Evolutionary conservation across 768 basidiomycete genomes (phyloP).

Genomic region (Trametes maxima): DNA sequence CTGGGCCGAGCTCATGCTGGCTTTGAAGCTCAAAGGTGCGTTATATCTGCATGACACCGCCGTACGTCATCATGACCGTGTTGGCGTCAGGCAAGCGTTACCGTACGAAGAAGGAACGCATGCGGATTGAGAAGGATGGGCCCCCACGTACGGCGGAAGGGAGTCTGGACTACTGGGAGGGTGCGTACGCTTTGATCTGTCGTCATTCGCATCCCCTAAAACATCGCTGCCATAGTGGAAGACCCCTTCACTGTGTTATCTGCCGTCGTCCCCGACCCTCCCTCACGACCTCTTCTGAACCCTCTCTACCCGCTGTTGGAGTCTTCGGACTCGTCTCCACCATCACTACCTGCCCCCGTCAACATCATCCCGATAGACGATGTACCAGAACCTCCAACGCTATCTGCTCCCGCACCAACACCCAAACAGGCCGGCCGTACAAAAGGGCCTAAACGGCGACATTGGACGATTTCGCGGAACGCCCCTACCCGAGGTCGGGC

Average conservation of each 20-base stretch:
- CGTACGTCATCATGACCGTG: not conserved
- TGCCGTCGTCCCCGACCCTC: slow-evolving; percentile 60
- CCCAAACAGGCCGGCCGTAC: slow-evolving; percentile 14
- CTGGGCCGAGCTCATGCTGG: slow-evolving; percentile 72
- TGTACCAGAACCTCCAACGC: slow-evolving; percentile 20
- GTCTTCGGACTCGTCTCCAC: slow-evolving; percentile 28
- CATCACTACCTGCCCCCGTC: slow-evolving; percentile 33
- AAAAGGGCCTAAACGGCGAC: slow-evolving; percentile 43
- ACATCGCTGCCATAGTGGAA: slow-evolving; percentile 54
- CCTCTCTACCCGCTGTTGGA: slow-evolving; percentile 54
- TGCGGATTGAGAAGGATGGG: slow-evolving; percentile 76
- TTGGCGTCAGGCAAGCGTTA: slow-evolving; percentile 64
- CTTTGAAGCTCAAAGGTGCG: slow-evolving; percentile 73
- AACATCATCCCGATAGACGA: slow-evolving; percentile 24
- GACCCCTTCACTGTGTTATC: slow-evolving; percentile 75
- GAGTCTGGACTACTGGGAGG: slow-evolving; percentile 74
- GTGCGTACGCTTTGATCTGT: slow-evolving; percentile 40
- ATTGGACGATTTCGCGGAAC: slow-evolving; percentile 65
- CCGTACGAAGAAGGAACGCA: slow-evolving; percentile 77
- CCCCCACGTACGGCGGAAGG: slow-evolving; percentile 73
- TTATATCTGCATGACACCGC: not conserved
- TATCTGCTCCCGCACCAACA: slow-evolving; percentile 13
- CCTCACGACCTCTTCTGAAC: slow-evolving; percentile 54
- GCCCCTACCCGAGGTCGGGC: slow-evolving; percentile 46
- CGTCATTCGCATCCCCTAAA: not conserved